Evolutionary conservation across 305 asterid species (phyloP), one percentile per base, ranked within the genome.

Genomic region (Fraxinus latifolia): DNA sequence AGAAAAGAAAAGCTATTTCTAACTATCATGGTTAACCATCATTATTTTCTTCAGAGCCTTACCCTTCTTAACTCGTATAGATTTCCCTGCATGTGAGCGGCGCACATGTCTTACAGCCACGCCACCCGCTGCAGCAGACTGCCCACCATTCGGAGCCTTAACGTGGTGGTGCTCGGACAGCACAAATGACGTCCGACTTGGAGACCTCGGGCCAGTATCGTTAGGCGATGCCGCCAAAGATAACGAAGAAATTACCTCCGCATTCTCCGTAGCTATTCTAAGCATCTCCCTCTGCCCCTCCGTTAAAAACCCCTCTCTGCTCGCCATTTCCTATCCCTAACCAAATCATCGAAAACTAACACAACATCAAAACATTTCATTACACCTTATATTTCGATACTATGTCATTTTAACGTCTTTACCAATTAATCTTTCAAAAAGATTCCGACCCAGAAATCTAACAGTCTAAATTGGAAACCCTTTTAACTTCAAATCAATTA

Each of bases 281-380:
- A 94, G 82, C 93, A 74, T 88, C 91, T 94, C 93, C 95, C 98
- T 89, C 92, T 95, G 99, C 81, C 86, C 93, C 88, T 95, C 94
- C 76, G 97, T 94, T 92, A 95, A 87, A 84, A 95, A 95, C 5
- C 99, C 97, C 93, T 92, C 97, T 21, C 86, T 70, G 86, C 95
- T 88, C 77, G 95, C 93, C 98, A 95, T 95, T 86, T 81, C 87
- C 39, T 82, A 84, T 82, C 87, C 80, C 88, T 81, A 83, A 84
- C 78, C 25, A 81, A 90, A 14, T 33, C 65, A 31, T 21, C 36
- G 53, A 21, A 80, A 76, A 77, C 27, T 0, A 34, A 5, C 74
- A 67, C 74, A 25, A 27, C 19, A 67, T 67, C 37, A 67, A 67
- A 68, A 3, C 82, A 70, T 74, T 78, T 75, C 83, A 78, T 29